Percentiles rank a stretch among this genome's conserved stretches.
Evolutionary conservation across 2,329 filamentous ascomycete genomes (phyloP).

Genomic region (Colletotrichum falcatum): DNA sequence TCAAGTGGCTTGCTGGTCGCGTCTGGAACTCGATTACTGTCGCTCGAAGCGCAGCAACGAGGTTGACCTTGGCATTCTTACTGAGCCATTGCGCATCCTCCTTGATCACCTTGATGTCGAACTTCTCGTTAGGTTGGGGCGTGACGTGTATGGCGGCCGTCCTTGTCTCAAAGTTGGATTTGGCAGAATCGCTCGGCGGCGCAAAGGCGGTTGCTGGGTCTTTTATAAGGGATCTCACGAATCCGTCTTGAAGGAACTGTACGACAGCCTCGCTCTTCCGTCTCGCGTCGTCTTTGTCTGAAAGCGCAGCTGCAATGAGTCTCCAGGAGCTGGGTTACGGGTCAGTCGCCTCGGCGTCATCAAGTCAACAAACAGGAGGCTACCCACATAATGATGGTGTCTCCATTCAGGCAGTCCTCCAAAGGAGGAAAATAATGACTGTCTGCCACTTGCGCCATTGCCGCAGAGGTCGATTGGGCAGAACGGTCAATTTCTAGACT

Average conservation of each 20-base stretch:
- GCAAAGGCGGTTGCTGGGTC: conserved; percentile 77
- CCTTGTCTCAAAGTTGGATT: conserved; percentile 82
- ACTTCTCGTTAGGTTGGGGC: conserved; percentile 73
- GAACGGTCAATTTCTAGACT: conserved; percentile 36
- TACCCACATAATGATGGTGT: conserved; percentile 82
- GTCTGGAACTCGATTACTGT: conserved; percentile 87
- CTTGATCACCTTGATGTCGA: conserved; percentile 84
- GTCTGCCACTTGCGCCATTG: conserved; percentile 79
- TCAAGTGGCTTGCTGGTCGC: conserved; percentile 78
- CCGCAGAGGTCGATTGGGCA: conserved; percentile 53
- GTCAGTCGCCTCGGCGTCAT: conserved; percentile 29
- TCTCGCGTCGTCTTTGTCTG: conserved; percentile 68
- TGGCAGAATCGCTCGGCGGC: conserved; percentile 70
- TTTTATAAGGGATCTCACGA: conserved; percentile 76
- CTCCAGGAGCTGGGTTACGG: conserved; percentile 69
- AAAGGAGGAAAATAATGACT: conserved; percentile 84
- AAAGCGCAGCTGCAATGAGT: conserved; percentile 66
- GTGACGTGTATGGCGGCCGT: conserved; percentile 89
- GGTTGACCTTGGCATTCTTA: conserved; percentile 80
- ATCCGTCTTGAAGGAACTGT: conserved; percentile 77
- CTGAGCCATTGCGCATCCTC: conserved; percentile 89
- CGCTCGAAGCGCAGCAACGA: conserved; percentile 84
- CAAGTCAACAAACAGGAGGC: conserved; percentile 24
- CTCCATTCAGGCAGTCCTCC: conserved; percentile 85
- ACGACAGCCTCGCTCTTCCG: conserved; percentile 67